Percentiles rank a stretch among this genome's conserved stretches.
Conservation (phyloP, 2,329 filamentous ascomycete species). For the Uncinocarpus reesii region DNA sequence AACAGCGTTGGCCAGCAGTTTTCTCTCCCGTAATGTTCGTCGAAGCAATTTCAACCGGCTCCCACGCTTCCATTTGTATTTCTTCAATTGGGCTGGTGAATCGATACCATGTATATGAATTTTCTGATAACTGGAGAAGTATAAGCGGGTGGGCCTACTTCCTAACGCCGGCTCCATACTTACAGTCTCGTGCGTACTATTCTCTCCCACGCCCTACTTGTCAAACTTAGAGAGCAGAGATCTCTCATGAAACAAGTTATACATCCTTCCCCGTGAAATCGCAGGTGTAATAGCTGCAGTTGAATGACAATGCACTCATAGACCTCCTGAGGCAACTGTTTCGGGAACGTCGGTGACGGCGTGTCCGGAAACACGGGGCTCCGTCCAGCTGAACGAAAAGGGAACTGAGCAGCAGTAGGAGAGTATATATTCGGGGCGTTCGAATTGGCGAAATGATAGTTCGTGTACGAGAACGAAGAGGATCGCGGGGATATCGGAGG, state of each 20-base stretch:
- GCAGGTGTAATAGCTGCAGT: conserved; percentile 39
- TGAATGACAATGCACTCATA: conserved; percentile 47
- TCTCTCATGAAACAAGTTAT: conserved; percentile 47
- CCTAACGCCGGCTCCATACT: conserved; percentile 18
- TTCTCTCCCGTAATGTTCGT: conserved; percentile 44
- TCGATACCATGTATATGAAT: conserved; percentile 42
- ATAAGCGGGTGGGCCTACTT: not conserved
- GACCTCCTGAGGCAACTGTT: conserved; percentile 43
- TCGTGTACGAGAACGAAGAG: conserved; percentile 19
- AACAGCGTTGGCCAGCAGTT: conserved; percentile 43
- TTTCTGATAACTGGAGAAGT: conserved; percentile 38
- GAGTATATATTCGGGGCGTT: conserved; percentile 33
- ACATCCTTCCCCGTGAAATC: conserved; percentile 31
- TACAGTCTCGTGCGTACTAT: conserved; percentile 44
- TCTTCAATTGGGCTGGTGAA: conserved; percentile 38
- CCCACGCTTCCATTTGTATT: conserved; percentile 40
- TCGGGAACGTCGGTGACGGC: conserved; percentile 28
- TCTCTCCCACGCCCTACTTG: conserved; percentile 48
- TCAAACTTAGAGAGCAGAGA: conserved; percentile 44
- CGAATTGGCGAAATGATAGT: conserved; percentile 24
- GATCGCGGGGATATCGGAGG: conserved; percentile 23
- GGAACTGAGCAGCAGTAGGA: conserved; percentile 27
- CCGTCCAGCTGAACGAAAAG: conserved; percentile 31
- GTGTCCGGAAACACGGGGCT: conserved; percentile 13
- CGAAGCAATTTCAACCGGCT: conserved; percentile 46